Evolutionary conservation across 2,329 filamentous ascomycete species (phyloP).

Genomic region (Metarhizium brunneum): DNA sequence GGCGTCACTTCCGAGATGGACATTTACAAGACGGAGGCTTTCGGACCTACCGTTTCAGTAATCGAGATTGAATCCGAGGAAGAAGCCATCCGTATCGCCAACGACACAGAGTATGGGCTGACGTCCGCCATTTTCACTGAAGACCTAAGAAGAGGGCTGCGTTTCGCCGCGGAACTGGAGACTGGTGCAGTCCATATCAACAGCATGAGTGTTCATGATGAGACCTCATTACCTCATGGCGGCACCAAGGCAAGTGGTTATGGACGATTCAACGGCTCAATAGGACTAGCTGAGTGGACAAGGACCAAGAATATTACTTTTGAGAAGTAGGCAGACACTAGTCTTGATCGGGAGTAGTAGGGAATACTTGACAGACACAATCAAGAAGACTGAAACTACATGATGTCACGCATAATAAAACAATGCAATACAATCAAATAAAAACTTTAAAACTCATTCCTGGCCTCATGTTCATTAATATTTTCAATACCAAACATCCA

Average conservation of each 20-base stretch:
- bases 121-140: constrained; percentile 62
- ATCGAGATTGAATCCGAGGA: constrained; percentile 59
- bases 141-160: constrained; percentile 50
- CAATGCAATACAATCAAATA: no score
- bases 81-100: constrained; percentile 64
- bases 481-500: no score
- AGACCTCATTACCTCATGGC: constrained; percentile 53
- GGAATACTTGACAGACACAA: no score
- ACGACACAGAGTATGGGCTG: constrained; percentile 75
- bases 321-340: constrained; percentile 12
- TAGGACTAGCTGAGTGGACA: constrained; percentile 52
- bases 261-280: constrained; percentile 47
- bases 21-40: constrained; percentile 65
- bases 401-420: no score
- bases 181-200: constrained; percentile 62
- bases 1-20: constrained; percentile 58
- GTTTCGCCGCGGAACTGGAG: constrained; percentile 55
- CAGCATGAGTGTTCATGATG: constrained; percentile 56
- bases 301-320: constrained; percentile 57
- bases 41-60: constrained; percentile 65
- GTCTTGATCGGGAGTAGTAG: no score
- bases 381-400: no score
- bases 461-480: no score
- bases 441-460: no score
- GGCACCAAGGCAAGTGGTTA: constrained; percentile 56